phyloP scores from a whole-genome alignment of 306 rosid species.

The Pueraria montana region DNA sequence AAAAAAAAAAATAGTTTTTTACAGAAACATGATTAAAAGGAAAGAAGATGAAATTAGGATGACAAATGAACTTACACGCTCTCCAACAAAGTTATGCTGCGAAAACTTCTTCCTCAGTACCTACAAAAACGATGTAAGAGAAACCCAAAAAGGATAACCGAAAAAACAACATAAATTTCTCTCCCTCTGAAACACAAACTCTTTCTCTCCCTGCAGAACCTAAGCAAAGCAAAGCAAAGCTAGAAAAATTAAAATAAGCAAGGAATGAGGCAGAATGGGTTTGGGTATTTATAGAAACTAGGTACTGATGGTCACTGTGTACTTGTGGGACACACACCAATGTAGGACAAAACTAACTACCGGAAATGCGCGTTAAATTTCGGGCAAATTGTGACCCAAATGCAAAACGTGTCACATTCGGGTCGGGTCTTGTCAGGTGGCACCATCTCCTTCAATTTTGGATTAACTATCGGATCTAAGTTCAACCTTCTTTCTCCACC shows the following conservation, averaged over 20 bases:
- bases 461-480: constrained; percentile 55
- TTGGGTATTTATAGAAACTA: constrained; percentile 62
- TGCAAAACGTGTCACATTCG: not conserved
- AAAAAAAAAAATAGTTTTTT: not conserved
- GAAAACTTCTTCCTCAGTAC: constrained; percentile 47
- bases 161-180: not conserved
- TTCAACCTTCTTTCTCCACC: constrained; percentile 42
- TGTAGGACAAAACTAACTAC: constrained; percentile 41
- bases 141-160: constrained; percentile 12
- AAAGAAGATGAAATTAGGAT: constrained; percentile 1
- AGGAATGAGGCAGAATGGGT: constrained; percentile 22
- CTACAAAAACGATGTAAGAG: constrained; percentile 44
- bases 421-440: constrained; percentile 43
- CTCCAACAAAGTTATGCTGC: constrained; percentile 46
- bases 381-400: constrained; percentile 51
- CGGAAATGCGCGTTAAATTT: constrained; percentile 44
- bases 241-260: constrained; percentile 32
- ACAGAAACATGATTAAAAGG: not conserved
- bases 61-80: constrained; percentile 51
- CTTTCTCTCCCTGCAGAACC: constrained; percentile 45
- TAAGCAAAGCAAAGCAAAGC: constrained; percentile 47
- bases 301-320: constrained; percentile 40
- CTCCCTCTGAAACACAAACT: constrained; percentile 44
- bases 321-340: constrained; percentile 55
- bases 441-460: constrained; percentile 45